Conservation (phyloP, 1,139 yeast genomes). For the Pichia kudriavzevii region DNA sequence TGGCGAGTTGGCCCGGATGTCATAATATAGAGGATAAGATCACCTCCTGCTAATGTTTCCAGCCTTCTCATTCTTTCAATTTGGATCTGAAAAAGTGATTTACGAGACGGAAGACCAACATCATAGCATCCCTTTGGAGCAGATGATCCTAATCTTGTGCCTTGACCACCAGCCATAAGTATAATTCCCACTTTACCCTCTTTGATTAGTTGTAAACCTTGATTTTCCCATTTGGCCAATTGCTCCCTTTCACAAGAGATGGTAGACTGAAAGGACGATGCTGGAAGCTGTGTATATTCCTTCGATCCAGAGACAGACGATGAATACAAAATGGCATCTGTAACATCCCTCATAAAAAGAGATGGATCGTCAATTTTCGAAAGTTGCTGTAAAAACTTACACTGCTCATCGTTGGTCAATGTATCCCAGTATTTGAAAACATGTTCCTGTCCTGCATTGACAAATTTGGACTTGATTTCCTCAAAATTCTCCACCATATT, state of each 20-base stretch:
- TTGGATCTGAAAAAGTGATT: conserved; percentile 85
- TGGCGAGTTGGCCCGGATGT: conserved; percentile 84
- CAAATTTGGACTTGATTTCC: conserved; percentile 18
- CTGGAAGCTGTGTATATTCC: conserved; percentile 46
- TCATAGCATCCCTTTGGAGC: conserved; percentile 93
- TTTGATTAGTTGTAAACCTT: conserved; percentile 65
- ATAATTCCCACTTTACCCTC: conserved; percentile 77
- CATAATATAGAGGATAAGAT: conserved; percentile 87
- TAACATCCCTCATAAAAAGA: conserved; percentile 37
- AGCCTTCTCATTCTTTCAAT: conserved; percentile 73
- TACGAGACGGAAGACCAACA: conserved; percentile 75
- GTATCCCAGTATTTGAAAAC: conserved; percentile 35
- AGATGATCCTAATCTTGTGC: conserved; percentile 83
- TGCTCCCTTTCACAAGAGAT: conserved; percentile 33
- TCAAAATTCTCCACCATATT: no score
- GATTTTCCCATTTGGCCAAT: conserved; percentile 39
- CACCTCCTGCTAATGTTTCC: conserved; percentile 38
- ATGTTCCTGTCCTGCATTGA: conserved; percentile 26
- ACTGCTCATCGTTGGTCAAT: conserved; percentile 31
- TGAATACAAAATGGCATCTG: conserved; percentile 38
- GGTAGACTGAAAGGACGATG: conserved; percentile 40
- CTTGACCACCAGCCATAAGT: conserved; percentile 97
- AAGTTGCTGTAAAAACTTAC: conserved; percentile 33
- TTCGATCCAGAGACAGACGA: conserved; percentile 30
- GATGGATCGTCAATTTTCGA: conserved; percentile 36